phyloP scores from a whole-genome alignment of 345 rosid genomes.

The Kernera saxatilis region DNA sequence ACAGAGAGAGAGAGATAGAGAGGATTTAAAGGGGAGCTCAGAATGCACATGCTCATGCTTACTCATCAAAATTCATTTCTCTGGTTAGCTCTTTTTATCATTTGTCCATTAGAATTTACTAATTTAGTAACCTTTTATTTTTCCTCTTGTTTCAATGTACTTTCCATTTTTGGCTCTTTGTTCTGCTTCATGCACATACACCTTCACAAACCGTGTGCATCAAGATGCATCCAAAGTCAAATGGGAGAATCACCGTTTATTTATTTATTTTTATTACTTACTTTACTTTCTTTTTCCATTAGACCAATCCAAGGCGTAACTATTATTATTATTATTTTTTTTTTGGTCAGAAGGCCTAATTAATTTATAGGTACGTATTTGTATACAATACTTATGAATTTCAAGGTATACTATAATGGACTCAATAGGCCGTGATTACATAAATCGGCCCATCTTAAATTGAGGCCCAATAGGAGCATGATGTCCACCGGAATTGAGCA shows the following conservation, averaged over 20 bases:
- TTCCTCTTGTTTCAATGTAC: constrained; percentile 28
- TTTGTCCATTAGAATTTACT: constrained; percentile 26
- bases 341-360: no score
- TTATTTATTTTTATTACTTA: neutral
- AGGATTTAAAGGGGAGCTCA: constrained; percentile 14
- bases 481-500: neutral
- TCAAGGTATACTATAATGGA: no score
- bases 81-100: constrained; percentile 18
- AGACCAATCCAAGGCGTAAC: no score
- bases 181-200: constrained; percentile 10
- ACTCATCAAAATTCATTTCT: constrained; percentile 15
- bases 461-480: neutral
- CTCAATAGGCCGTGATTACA: neutral
- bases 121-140: constrained; percentile 15
- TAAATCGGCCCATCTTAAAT: neutral
- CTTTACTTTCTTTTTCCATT: neutral
- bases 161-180: constrained; percentile 14
- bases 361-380: no score
- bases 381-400: no score
- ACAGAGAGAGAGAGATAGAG: neutral
- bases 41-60: constrained; percentile 26
- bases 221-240: constrained; percentile 22
- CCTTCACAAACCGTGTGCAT: constrained; percentile 27
- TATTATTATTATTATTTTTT: no score
- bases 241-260: neutral